Evolutionary conservation across 768 basidiomycete genomes (phyloP).

Genomic region (Serendipita sp.): DNA sequence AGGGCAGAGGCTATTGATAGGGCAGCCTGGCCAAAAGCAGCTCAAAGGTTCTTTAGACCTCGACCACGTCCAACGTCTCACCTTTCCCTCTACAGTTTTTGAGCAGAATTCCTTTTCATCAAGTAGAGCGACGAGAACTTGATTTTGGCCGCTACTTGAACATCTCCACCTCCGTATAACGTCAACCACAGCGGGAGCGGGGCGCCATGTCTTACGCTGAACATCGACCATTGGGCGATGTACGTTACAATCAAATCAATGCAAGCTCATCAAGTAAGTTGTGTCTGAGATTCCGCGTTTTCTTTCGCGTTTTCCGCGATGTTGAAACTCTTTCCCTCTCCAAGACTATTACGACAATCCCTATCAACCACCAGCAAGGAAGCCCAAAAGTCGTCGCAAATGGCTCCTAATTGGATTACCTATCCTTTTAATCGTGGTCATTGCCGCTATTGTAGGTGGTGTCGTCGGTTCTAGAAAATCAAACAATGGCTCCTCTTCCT

Average conservation of each 20-base stretch:
- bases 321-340: neutral
- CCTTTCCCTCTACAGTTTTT: no score
- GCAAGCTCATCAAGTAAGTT: neutral
- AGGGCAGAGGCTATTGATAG: no score
- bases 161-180: neutral
- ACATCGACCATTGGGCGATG: neutral
- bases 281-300: neutral
- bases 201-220: neutral
- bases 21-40: no score
- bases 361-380: neutral
- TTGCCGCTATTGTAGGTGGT: constrained; percentile 41
- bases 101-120: no score
- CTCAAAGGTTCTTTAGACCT: no score
- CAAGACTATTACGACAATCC: constrained; percentile 5
- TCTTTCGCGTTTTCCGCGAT: neutral
- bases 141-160: neutral
- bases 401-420: constrained; percentile 23
- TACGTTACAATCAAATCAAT: neutral
- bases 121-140: neutral
- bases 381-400: constrained; percentile 13
- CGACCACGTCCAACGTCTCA: no score
- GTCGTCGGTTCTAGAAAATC: constrained; percentile 52
- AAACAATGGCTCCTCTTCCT: constrained; percentile 23
- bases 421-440: constrained; percentile 18
- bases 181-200: neutral